Conservation (phyloP, 2,329 filamentous ascomycete genomes). For the Iodosphaeria phyllophila region DNA sequence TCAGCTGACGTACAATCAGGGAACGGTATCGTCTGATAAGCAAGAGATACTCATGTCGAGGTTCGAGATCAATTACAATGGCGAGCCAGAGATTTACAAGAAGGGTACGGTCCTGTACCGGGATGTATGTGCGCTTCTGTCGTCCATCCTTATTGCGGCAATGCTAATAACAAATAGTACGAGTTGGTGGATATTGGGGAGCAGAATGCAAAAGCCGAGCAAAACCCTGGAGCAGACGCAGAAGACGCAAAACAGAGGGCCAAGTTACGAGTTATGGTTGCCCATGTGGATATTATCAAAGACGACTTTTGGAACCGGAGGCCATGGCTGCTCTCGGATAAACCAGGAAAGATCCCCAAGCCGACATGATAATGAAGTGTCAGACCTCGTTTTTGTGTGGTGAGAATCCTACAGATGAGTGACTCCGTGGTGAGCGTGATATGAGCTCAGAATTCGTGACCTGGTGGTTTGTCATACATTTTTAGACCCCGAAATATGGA, state of each 20-base stretch:
- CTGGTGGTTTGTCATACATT: too few species aligned
- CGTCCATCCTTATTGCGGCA: neutral
- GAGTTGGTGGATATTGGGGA: slow-evolving; percentile 44
- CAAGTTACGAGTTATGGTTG: slow-evolving; percentile 65
- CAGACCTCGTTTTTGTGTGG: neutral
- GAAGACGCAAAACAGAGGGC: slow-evolving; percentile 56
- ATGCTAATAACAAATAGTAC: slow-evolving; percentile 30
- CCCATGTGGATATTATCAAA: slow-evolving; percentile 86
- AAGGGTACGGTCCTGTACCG: slow-evolving; percentile 86
- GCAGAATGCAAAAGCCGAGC: slow-evolving; percentile 36
- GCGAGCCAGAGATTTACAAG: slow-evolving; percentile 78
- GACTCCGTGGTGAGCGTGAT: neutral
- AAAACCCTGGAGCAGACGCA: slow-evolving; percentile 74
- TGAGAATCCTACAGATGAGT: too few species aligned
- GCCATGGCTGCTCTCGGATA: slow-evolving; percentile 68
- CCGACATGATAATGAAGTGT: slow-evolving; percentile 20
- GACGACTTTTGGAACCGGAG: slow-evolving; percentile 83
- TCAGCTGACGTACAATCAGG: too few species aligned
- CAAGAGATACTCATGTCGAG: slow-evolving; percentile 85
- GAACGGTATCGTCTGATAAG: slow-evolving; percentile 72
- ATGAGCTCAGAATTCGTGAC: slow-evolving; percentile 9
- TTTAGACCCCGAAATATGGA: too few species aligned
- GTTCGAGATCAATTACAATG: slow-evolving; percentile 95
- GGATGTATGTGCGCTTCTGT: slow-evolving; percentile 33
- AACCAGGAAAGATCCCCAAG: slow-evolving; percentile 51